phyloP scores from a whole-genome alignment of 129 eudicot genomes.

The Rutidosis leptorrhynchoides region DNA sequence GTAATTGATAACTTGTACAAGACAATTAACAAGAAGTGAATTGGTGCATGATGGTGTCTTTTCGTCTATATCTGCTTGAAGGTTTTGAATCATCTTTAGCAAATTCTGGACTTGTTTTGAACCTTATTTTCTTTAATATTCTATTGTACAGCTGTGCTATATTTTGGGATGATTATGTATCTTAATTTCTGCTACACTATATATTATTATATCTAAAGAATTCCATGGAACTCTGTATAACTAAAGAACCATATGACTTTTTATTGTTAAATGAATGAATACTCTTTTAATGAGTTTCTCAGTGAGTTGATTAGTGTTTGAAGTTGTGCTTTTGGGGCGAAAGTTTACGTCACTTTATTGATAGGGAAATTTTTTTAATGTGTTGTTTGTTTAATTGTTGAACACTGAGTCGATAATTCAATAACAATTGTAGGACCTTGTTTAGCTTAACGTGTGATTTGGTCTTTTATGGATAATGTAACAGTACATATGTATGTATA shows the following conservation, averaged over 20 bases:
- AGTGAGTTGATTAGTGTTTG: background rate
- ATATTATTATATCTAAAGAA: background rate
- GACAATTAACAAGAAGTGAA: constrained; percentile 36
- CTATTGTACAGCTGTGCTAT: constrained; percentile 27
- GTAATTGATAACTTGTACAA: constrained; percentile 37
- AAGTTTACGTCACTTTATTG: background rate
- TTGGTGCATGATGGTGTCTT: constrained; percentile 7
- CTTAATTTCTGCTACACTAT: background rate
- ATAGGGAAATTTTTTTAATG: too few relatives aligned
- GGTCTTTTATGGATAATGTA: too few relatives aligned
- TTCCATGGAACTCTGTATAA: constrained; percentile 9
- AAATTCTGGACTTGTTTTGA: constrained; percentile 19
- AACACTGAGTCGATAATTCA: too few relatives aligned
- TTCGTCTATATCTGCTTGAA: background rate
- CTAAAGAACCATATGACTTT: background rate
- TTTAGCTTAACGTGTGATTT: too few relatives aligned
- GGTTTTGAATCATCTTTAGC: constrained; percentile 9
- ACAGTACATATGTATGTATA: too few relatives aligned
- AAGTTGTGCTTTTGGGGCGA: background rate
- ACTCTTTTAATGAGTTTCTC: background rate
- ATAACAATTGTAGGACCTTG: too few relatives aligned
- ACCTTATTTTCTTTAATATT: constrained; percentile 18
- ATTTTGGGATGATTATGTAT: constrained; percentile 8
- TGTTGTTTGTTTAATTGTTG: too few relatives aligned
- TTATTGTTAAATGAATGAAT: background rate